Conservation (phyloP, 176 grass and related monocot genomes). For the Puccinellia tenuiflora region DNA sequence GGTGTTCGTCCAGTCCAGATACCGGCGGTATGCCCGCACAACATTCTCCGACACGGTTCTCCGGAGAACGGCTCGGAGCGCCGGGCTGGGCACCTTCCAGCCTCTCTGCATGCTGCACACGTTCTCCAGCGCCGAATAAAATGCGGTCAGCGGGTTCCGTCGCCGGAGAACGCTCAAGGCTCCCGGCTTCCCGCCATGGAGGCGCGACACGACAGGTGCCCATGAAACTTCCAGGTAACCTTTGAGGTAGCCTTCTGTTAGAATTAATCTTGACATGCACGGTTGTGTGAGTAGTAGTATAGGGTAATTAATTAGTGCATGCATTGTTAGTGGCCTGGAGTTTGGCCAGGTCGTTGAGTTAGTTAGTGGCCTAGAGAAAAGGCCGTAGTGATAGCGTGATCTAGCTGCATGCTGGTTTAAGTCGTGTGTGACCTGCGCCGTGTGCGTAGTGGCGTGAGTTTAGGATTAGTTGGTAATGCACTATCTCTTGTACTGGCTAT, state of each 20-base stretch:
- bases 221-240: conserved; percentile 13
- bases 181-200: neutral
- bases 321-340: no score
- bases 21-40: conserved; percentile 20
- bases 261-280: no score
- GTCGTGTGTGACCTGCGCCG: no score
- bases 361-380: no score
- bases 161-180: neutral
- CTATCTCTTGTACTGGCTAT: no score
- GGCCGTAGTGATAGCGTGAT: no score
- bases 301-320: no score
- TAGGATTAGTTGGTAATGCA: no score
- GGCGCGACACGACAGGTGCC: conserved; percentile 15
- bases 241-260: conserved; percentile 10
- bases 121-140: conserved; percentile 31
- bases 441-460: no score
- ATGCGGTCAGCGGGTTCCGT: neutral
- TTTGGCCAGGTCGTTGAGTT: no score
- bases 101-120: conserved; percentile 25
- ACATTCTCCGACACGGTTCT: neutral
- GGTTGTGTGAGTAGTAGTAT: no score
- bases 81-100: conserved; percentile 37
- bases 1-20: conserved; percentile 11
- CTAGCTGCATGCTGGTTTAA: no score
- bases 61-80: conserved; percentile 2